These are phyloP conservation scores for Sphaerulina vaccinii DNA, from an alignment of 2,329 filamentous ascomycete species.

Conservation along the genomic window DNA sequence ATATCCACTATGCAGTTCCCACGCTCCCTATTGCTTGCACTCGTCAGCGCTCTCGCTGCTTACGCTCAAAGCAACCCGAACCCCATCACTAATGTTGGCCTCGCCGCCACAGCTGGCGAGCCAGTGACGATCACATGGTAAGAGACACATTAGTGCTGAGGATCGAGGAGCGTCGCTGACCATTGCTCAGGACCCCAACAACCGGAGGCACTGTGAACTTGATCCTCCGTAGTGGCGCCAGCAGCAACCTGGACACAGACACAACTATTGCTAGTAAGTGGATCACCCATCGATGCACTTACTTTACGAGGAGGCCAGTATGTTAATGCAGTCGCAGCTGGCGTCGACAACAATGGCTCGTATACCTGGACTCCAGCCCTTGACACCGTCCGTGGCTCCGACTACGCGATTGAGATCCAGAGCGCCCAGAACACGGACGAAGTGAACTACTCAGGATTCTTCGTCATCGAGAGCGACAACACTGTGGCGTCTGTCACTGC, in stretches of 20 bases:
- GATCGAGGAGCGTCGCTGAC: neutral
- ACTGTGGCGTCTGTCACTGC: conserved; percentile 37
- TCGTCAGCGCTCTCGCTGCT: conserved; percentile 46
- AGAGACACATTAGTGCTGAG: neutral
- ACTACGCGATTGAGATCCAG: conserved; percentile 57
- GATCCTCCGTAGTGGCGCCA: conserved; percentile 44
- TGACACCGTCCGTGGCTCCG: conserved; percentile 42
- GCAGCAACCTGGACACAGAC: conserved; percentile 39
- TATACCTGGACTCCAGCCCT: conserved; percentile 50
- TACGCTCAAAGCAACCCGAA: conserved; percentile 41
- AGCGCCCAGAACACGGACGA: conserved; percentile 44
- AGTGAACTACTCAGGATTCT: conserved; percentile 55
- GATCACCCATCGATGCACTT: no score
- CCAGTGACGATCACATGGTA: conserved; percentile 50
- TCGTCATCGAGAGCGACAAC: conserved; percentile 49
- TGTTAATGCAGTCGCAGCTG: conserved; percentile 28
- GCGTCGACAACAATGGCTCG: conserved; percentile 50
- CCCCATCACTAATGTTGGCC: conserved; percentile 47
- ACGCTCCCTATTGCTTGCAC: conserved; percentile 44
- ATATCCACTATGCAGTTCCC: conserved; percentile 43
- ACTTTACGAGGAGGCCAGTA: neutral
- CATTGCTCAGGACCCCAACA: conserved; percentile 38
- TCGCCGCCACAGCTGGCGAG: conserved; percentile 48
- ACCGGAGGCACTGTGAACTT: conserved; percentile 53
- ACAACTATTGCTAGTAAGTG: conserved; percentile 28